Percentiles rank a stretch among this genome's conserved stretches.
phyloP scores from a whole-genome alignment of 164 flowering plant species.

The Piper longum region DNA sequence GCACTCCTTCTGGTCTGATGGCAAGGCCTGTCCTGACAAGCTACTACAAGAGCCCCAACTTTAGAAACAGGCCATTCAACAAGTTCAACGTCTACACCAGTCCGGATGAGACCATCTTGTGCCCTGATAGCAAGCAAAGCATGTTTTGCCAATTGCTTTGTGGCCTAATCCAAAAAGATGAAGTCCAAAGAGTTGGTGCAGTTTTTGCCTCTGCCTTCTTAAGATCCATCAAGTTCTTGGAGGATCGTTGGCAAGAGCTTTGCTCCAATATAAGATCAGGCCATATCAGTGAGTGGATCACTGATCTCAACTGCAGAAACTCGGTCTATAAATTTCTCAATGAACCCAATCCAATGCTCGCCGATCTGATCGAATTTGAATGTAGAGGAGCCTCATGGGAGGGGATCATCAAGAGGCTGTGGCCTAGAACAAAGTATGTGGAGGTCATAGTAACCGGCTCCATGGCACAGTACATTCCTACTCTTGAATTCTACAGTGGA shows the following conservation, averaged over 20 bases:
- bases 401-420: constrained; percentile 45
- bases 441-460: constrained; percentile 69
- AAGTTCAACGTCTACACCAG: constrained; percentile 25
- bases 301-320: constrained; percentile 31
- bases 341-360: constrained; percentile 27
- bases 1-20: constrained; percentile 26
- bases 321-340: constrained; percentile 21
- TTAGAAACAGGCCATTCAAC: constrained; percentile 24
- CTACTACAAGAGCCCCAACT: constrained; percentile 30
- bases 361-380: constrained; percentile 27
- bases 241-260: constrained; percentile 41
- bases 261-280: constrained; percentile 47
- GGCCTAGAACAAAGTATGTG: constrained; percentile 62
- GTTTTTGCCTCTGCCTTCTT: constrained; percentile 70
- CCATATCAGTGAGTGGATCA: constrained; percentile 28
- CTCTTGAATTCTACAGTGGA: constrained; percentile 44
- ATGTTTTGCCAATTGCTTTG: constrained; percentile 77
- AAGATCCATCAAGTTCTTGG: constrained; percentile 53
- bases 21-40: constrained; percentile 35
- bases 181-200: constrained; percentile 67
- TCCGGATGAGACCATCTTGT: constrained; percentile 42
- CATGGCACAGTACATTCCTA: constrained; percentile 60
- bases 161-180: constrained; percentile 37
- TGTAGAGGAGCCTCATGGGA: constrained; percentile 37
- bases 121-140: constrained; percentile 50